These are phyloP conservation scores for Penicillium canariense DNA, from an alignment of 495 filamentous ascomycete species.

Conservation along the genomic window DNA sequence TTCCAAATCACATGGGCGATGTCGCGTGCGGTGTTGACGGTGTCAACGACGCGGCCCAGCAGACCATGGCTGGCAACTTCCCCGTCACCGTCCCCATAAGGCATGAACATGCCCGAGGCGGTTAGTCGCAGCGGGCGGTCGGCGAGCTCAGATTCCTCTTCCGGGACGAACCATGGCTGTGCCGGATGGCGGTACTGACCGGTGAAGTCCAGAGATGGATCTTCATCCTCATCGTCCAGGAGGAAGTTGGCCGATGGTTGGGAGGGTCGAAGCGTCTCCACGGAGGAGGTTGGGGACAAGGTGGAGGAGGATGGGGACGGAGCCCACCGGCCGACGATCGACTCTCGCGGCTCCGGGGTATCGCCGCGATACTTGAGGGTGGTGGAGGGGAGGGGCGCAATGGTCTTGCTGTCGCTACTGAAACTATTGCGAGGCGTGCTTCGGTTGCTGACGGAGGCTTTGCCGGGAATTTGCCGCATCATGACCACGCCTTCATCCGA, in stretches of 20 bases:
- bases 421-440: slow-evolving; percentile 53
- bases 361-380: slow-evolving; percentile 87
- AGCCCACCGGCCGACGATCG: slow-evolving; percentile 35
- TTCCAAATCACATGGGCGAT: slow-evolving; percentile 98
- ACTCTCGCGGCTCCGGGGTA: slow-evolving; percentile 59
- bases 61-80: slow-evolving; percentile 58
- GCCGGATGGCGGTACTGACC: slow-evolving; percentile 23
- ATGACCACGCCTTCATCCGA: slow-evolving; percentile 78
- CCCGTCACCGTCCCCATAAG: slow-evolving; percentile 69
- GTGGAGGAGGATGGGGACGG: slow-evolving; percentile 32
- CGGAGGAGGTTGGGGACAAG: slow-evolving; percentile 67
- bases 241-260: slow-evolving; percentile 69
- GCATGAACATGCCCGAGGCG: slow-evolving; percentile 82
- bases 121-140: slow-evolving; percentile 62
- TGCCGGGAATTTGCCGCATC: slow-evolving; percentile 64
- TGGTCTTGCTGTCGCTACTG: slow-evolving; percentile 76
- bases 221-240: slow-evolving; percentile 64
- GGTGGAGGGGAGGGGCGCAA: slow-evolving; percentile 88
- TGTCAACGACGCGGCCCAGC: slow-evolving; percentile 82
- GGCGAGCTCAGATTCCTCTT: slow-evolving; percentile 33
- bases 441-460: slow-evolving; percentile 46
- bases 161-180: slow-evolving; percentile 39
- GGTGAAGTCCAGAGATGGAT: slow-evolving; percentile 50
- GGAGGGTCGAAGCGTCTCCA: slow-evolving; percentile 72
- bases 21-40: slow-evolving; percentile 92